Evolutionary conservation across 148 eudicot genomes (phyloP).

Genomic region (Chenopodium berlandieri): DNA sequence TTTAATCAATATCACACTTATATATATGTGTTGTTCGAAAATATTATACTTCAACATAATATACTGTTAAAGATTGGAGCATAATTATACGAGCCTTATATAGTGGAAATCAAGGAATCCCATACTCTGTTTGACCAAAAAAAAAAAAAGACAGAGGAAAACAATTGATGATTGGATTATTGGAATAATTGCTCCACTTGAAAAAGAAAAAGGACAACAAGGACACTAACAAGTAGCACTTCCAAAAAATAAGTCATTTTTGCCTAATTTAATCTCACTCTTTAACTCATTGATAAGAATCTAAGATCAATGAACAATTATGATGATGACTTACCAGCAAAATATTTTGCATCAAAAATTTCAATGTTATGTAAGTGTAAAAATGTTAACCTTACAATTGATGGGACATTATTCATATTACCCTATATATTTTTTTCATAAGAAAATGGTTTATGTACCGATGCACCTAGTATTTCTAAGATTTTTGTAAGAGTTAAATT

Average conservation of each 20-base stretch:
- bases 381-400: background rate
- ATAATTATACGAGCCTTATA: background rate
- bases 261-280: background rate
- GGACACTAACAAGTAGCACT: background rate
- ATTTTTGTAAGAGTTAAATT: too few species aligned
- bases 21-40: too few species aligned
- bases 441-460: too few species aligned
- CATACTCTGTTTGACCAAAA: constrained; percentile 10
- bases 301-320: too few species aligned
- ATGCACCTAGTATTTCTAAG: too few species aligned
- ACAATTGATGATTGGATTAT: background rate
- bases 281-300: too few species aligned
- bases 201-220: background rate
- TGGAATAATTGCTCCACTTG: background rate
- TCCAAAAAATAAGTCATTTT: background rate
- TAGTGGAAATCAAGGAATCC: constrained; percentile 16
- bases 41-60: too few species aligned
- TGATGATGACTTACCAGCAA: too few species aligned
- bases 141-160: background rate
- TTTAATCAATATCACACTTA: too few species aligned
- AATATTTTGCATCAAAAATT: too few species aligned
- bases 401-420: background rate
- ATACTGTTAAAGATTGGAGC: background rate
- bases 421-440: too few species aligned
- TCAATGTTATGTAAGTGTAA: background rate